A percentile compares a stretch with the other conserved stretches of the same genome.
phyloP scores from a whole-genome alignment of 176 grass and related monocot species.

The Carex kokanica region DNA sequence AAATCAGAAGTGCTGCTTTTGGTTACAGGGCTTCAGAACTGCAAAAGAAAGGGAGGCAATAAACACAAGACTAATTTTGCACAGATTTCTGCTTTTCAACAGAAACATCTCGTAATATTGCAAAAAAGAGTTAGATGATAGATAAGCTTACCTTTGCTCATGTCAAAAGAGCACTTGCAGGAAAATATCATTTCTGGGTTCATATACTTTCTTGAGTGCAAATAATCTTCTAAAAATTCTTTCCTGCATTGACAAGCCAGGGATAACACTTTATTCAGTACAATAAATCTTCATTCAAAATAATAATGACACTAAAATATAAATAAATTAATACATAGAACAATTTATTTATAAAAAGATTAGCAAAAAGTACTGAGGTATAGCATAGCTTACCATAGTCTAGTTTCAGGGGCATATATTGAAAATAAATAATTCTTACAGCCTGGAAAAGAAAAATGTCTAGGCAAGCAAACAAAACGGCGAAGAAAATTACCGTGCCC shows the following conservation, averaged over 20 bases:
- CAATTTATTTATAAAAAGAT: constrained; percentile 13
- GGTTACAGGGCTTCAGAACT: constrained; percentile 44
- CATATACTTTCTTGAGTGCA: constrained; percentile 41
- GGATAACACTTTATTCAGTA: constrained; percentile 20
- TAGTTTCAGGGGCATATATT: constrained; percentile 16
- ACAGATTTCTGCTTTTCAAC: background rate
- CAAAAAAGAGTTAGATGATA: background rate
- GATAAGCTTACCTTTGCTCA: constrained; percentile 49
- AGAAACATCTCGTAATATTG: constrained; percentile 16
- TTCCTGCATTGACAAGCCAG: constrained; percentile 40
- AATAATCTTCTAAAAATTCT: constrained; percentile 44
- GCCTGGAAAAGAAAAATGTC: background rate
- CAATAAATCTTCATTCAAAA: constrained; percentile 4
- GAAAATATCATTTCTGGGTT: constrained; percentile 49
- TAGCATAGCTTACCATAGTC: background rate
- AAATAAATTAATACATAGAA: constrained; percentile 14
- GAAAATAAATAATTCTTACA: background rate
- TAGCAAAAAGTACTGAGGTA: background rate
- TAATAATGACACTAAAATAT: background rate
- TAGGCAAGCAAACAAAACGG: constrained; percentile 7
- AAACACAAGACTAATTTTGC: constrained; percentile 20
- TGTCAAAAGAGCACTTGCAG: constrained; percentile 46
- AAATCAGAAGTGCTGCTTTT: constrained; percentile 30
- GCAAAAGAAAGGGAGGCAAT: constrained; percentile 27
- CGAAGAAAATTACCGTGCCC: constrained; percentile 43